Base-by-base conservation (phyloP, 805 yeast species). In the Starmerella stellata region DNA sequence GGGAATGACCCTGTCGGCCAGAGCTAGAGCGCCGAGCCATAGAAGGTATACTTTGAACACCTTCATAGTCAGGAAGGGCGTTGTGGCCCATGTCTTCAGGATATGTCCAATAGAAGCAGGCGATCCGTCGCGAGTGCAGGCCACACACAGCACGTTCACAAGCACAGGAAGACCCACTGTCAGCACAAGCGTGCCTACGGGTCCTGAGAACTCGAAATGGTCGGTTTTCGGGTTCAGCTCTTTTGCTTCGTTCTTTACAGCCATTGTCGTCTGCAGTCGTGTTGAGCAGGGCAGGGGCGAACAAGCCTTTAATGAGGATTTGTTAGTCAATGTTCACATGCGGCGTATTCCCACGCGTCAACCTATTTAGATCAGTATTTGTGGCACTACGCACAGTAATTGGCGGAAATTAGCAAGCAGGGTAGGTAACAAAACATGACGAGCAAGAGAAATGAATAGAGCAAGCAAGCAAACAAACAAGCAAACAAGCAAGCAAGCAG, bases 181-280 rank as follows among this genome's bases (percentile, higher is more conserved):
- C 41, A 87, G 69, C 3, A 64, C 66, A 2, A 72, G 32, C 0
- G 90, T 82, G 4, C 98, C 98, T 1, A 69, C 56, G 4, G 68
- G 57, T 0, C 98, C 98, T 24, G 69, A 67, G 56, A 87, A 87
- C 56, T 87, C 96, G 42, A 63, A 62, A 35, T 74, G 70, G 3
- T 58, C 62, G 1, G 95, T 81, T 35, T 52, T 56, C 3, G 95
- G 95, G 52, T 87, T 87, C 38, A 47, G 29, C 37, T 38, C 37
- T 34, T 4, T 11, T n/a, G n/a, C n/a, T 25, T 25, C n/a, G n/a
- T 11, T 25, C n/a, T 25, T n/a, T 13, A 25, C 29, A 25, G 29
- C 29, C 29, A 25, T 25, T 25, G 14, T 25, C n/a, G 29, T 25
- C 14, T 25, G 29, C 29, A 13, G 14, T 25, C 14, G 11, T 25